Percentiles rank a stretch among this genome's conserved stretches.
phyloP scores from a whole-genome alignment of 768 basidiomycete species.

The Strobilomyces confusus region DNA sequence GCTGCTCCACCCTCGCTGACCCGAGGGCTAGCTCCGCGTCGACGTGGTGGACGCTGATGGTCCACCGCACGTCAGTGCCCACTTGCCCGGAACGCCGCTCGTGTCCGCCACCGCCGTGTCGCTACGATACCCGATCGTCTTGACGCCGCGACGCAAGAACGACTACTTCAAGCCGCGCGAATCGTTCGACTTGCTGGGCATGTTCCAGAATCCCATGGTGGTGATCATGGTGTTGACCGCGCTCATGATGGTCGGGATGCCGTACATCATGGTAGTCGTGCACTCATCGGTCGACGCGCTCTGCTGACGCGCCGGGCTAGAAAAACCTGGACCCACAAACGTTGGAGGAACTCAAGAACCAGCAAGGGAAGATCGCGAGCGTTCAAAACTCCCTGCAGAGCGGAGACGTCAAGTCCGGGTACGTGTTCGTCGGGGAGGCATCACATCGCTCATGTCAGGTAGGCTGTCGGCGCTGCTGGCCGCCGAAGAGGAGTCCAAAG shows the following conservation, averaged over 20 bases:
- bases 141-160: constrained; percentile 53
- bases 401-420: constrained; percentile 61
- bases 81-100: constrained; percentile 65
- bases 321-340: constrained; percentile 74
- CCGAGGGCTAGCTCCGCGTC: constrained; percentile 52
- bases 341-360: constrained; percentile 58
- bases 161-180: constrained; percentile 65
- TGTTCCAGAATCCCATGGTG: constrained; percentile 86
- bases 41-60: constrained; percentile 50
- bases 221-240: constrained; percentile 69
- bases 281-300: background rate
- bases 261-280: constrained; percentile 63
- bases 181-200: constrained; percentile 68
- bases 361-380: constrained; percentile 53
- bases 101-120: constrained; percentile 51
- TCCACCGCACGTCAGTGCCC: constrained; percentile 54
- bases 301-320: constrained; percentile 34
- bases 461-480: constrained; percentile 45
- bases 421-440: constrained; percentile 19
- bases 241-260: constrained; percentile 65
- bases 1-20: background rate
- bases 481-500: constrained; percentile 37
- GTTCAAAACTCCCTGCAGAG: constrained; percentile 54
- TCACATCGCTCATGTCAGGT: constrained; percentile 3
- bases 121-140: constrained; percentile 57